Base-by-base conservation (phyloP, 2,329 filamentous ascomycete species). In the Periconia digitata region DNA sequence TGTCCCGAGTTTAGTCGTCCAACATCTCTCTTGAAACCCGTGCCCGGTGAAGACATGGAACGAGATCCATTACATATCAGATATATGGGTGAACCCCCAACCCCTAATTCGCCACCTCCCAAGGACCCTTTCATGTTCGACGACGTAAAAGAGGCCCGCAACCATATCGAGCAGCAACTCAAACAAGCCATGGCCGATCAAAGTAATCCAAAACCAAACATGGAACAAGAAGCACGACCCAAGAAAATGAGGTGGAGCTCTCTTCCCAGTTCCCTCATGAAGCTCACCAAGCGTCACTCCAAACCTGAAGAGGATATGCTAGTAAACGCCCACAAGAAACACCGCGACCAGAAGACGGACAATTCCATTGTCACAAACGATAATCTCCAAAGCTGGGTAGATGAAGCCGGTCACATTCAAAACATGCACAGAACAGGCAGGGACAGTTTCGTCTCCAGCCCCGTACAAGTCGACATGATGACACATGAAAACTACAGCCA, bases 1-100 rank as follows among this genome's bases (percentile, higher is more conserved):
- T 59, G 59, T 20, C 58, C 61, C 8, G 63, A 62, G 40, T 58
- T 55, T 29, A 60, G 63, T 2, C 55, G 59, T 1, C 62, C 59
- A 13, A 49, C 56, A 17, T 61, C 63, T 32, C 46, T 49, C 8
- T 51, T 55, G n/a, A 62, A 53, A 32, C 50, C 53, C 13, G 34
- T 63, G 6, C 53, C 56, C 8, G 61, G 58, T 13, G 59, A 64
- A 44, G 44, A 58, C 8, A 60, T 62, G 35, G 60, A 67, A 42
- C 53, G 56, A 22, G 55, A 63, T 20, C 41, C 49, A 17, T 44
- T 60, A 21, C 52, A 54, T 35, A 47, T 60, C 37, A 51, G 51
- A n/a, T 60, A 57, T 29, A 40, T 41, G 24, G 56, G 54, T 18
- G 60, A 54, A 12, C 62, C 62, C 5, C 57, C 60, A 6, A 52